phyloP scores from a whole-genome alignment of 768 basidiomycete species.

The Butyriboletus loyo region DNA sequence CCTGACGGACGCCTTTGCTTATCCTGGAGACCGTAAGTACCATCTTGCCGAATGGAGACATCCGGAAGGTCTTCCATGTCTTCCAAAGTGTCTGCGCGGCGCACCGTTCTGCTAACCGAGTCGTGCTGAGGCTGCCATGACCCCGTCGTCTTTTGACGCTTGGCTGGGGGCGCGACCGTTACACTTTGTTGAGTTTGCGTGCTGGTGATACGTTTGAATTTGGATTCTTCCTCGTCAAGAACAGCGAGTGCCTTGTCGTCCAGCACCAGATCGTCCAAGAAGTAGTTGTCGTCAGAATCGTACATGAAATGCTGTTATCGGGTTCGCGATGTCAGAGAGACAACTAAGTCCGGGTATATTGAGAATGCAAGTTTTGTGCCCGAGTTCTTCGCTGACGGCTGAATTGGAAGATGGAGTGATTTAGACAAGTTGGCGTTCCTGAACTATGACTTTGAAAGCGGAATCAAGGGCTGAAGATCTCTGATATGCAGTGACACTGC shows the following conservation, averaged over 20 bases:
- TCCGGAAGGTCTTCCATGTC: constrained; percentile 59
- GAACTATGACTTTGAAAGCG: too few species aligned
- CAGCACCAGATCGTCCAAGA: constrained; percentile 59
- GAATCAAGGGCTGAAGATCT: not conserved
- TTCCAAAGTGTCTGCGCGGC: constrained; percentile 27
- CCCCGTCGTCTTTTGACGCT: constrained; percentile 52
- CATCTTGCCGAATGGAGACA: constrained; percentile 56
- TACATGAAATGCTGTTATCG: constrained; percentile 42
- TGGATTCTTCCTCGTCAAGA: constrained; percentile 56
- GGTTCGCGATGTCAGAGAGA: not conserved
- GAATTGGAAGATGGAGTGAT: not conserved
- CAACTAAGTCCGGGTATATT: not conserved
- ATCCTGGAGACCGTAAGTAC: constrained; percentile 48
- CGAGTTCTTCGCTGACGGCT: not conserved
- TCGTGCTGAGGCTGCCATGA: constrained; percentile 45
- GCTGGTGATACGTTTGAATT: constrained; percentile 26
- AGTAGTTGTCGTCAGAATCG: constrained; percentile 67
- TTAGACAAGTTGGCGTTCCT: not conserved
- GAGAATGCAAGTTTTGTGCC: not conserved
- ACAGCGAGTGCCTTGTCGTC: constrained; percentile 61
- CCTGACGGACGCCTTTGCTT: constrained; percentile 14
- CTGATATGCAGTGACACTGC: too few species aligned
- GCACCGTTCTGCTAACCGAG: constrained; percentile 25
- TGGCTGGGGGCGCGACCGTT: constrained; percentile 40
- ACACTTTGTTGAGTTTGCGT: constrained; percentile 24